phyloP scores from a whole-genome alignment of 257 asterid genomes.

The Solanum bukasovii region DNA sequence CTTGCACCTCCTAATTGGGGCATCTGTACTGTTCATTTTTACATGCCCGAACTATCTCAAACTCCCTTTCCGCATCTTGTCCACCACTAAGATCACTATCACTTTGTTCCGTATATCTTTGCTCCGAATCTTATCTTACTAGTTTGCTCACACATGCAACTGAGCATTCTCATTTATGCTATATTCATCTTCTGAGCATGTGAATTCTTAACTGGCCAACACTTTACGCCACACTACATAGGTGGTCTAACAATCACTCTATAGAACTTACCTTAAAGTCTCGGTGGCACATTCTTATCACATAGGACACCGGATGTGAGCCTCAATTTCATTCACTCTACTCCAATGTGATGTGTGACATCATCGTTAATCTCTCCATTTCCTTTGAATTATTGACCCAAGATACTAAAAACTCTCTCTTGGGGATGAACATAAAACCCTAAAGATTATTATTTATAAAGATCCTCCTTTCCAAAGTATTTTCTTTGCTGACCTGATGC shows the following conservation, averaged over 20 bases:
- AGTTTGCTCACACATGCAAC: not conserved
- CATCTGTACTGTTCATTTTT: not conserved
- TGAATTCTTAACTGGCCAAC: not conserved
- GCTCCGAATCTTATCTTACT: not conserved
- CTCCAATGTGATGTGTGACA: not conserved
- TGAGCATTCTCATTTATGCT: not conserved
- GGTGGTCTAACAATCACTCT: not conserved
- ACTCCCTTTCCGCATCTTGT: not conserved
- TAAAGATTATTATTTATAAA: not conserved
- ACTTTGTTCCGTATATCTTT: not conserved
- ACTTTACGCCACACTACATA: not conserved
- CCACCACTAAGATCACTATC: not conserved
- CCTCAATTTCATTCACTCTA: not conserved
- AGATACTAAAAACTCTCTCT: not conserved
- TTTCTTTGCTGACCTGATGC: not conserved
- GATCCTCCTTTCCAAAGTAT: not conserved
- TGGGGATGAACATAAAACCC: not conserved
- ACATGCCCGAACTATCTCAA: not conserved
- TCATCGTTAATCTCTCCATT: not conserved
- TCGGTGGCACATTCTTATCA: not conserved
- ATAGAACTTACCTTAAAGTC: not conserved
- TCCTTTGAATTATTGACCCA: not conserved
- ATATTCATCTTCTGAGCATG: not conserved
- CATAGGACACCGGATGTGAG: not conserved
- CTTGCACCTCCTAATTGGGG: not conserved